phyloP scores from a whole-genome alignment of 2,329 filamentous ascomycete species.

The Aspergillus persii region DNA sequence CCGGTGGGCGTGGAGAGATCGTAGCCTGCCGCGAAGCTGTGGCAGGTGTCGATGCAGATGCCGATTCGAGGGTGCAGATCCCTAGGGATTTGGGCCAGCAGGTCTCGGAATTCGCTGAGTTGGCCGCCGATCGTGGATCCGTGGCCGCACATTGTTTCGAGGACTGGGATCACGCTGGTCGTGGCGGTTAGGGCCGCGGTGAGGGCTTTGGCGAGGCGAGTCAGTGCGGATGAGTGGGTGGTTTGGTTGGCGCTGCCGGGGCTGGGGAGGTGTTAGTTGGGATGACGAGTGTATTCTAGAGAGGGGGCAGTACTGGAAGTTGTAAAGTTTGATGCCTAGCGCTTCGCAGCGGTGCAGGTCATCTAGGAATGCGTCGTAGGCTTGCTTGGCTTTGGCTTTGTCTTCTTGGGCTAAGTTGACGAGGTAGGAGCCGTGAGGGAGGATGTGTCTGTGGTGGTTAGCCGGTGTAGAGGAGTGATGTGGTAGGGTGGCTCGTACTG shows the following conservation, averaged over 20 bases:
- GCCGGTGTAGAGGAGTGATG: background rate
- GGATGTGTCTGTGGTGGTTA: conserved; percentile 57
- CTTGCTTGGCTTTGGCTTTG: conserved; percentile 74
- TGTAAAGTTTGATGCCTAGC: conserved; percentile 88
- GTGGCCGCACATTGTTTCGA: conserved; percentile 93
- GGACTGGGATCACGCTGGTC: conserved; percentile 70
- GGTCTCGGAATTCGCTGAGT: conserved; percentile 82
- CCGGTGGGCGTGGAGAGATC: conserved; percentile 74
- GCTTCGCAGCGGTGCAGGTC: conserved; percentile 81
- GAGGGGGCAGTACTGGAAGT: conserved; percentile 67
- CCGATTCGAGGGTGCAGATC: conserved; percentile 81
- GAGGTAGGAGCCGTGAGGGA: conserved; percentile 94
- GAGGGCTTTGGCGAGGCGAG: conserved; percentile 75
- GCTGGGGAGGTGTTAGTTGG: conserved; percentile 28
- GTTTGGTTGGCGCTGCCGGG: conserved; percentile 77
- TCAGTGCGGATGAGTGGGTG: conserved; percentile 66
- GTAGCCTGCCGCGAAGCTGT: conserved; percentile 91
- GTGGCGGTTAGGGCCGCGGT: conserved; percentile 80
- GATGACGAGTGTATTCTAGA: too few species aligned
- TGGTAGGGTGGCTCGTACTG: conserved; percentile 37
- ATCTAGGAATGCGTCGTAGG: conserved; percentile 81
- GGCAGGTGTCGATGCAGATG: conserved; percentile 95
- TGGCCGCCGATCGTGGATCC: conserved; percentile 83
- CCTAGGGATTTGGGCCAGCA: conserved; percentile 68
- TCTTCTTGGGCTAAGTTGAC: conserved; percentile 92